A percentile compares a stretch with the other conserved stretches of the same genome.
Evolutionary conservation across 192 early-diverging fungal genomes (phyloP).

Genomic region (Paraglomus brasilianum): DNA sequence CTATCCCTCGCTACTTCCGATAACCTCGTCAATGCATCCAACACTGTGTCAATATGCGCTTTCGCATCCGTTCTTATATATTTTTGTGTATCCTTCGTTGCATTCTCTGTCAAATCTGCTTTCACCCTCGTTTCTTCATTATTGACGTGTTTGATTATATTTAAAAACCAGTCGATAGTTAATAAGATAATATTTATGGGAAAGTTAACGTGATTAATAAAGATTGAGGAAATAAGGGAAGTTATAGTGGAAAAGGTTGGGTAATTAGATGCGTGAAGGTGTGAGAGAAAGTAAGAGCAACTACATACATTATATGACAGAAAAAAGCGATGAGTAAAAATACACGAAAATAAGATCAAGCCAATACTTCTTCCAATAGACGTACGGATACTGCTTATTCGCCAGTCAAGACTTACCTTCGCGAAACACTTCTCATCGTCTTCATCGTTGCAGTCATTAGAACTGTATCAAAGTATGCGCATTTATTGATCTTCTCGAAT

Average conservation of each 20-base stretch:
- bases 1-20: too few species aligned
- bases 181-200: constrained; percentile 7
- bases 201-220: not conserved
- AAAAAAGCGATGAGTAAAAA: not conserved
- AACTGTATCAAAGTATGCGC: constrained; percentile 5
- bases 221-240: not conserved
- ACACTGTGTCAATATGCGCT: too few species aligned
- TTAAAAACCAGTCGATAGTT: constrained; percentile 13
- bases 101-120: too few species aligned
- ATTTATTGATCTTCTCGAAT: constrained; percentile 12
- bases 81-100: too few species aligned
- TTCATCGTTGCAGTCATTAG: constrained; percentile 10
- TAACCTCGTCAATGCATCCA: too few species aligned
- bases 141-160: too few species aligned
- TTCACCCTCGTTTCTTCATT: too few species aligned
- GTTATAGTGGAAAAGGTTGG: constrained; percentile 10
- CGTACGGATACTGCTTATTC: too few species aligned
- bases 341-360: not conserved
- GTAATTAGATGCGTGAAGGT: not conserved
- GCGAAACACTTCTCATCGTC: not conserved
- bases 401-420: constrained; percentile 5
- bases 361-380: too few species aligned
- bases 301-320: not conserved
- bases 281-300: constrained; percentile 4
- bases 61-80: too few species aligned